phyloP scores from a whole-genome alignment of 768 basidiomycete species.

The Calocybe indica region DNA sequence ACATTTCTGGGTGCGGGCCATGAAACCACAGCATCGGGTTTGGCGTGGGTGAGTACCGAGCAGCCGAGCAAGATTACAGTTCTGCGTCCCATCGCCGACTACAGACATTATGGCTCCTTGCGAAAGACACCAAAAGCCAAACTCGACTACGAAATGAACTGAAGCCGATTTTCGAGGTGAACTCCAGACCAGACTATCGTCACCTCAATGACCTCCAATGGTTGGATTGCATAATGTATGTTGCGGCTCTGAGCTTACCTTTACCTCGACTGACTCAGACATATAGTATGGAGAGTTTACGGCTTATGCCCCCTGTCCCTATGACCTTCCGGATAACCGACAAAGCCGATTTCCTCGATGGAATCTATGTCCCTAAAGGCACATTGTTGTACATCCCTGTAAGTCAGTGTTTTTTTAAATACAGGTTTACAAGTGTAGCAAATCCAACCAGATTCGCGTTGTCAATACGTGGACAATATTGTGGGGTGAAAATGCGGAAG shows the following conservation, averaged over 20 bases:
- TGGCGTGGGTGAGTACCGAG: constrained; percentile 35
- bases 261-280: background rate
- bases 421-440: background rate
- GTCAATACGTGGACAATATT: constrained; percentile 43
- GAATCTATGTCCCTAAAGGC: constrained; percentile 38
- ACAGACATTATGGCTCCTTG: constrained; percentile 48
- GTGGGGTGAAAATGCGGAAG: constrained; percentile 48
- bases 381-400: constrained; percentile 38
- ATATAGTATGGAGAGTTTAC: constrained; percentile 37
- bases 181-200: constrained; percentile 32
- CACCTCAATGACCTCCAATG: constrained; percentile 31
- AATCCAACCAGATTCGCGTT: constrained; percentile 33
- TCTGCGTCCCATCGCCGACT: background rate
- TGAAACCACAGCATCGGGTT: constrained; percentile 40
- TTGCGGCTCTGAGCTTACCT: background rate
- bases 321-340: constrained; percentile 29
- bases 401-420: constrained; percentile 2
- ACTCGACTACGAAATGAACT: constrained; percentile 48
- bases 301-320: constrained; percentile 37
- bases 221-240: constrained; percentile 36
- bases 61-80: no score
- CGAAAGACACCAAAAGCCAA: constrained; percentile 44
- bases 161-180: constrained; percentile 26
- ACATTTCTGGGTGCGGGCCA: constrained; percentile 45
- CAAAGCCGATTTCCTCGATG: constrained; percentile 36